Evolutionary conservation across 2,329 filamentous ascomycete species (phyloP).

Genomic region (Bretziella fagacearum): DNA sequence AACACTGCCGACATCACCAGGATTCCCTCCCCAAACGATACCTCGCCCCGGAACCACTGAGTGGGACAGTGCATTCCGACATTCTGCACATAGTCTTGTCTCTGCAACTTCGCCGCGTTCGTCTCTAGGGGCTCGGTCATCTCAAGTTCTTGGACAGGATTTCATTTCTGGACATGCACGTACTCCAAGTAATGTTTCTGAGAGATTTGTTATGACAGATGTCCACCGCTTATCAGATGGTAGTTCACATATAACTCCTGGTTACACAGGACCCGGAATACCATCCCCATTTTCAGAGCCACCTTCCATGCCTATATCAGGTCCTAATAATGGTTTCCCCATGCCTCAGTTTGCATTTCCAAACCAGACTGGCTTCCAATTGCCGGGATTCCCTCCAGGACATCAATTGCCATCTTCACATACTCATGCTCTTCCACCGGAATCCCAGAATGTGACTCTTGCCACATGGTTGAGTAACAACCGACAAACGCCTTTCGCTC

Average conservation of each 20-base stretch:
- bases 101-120: slow-evolving; percentile 4
- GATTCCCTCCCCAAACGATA: not conserved
- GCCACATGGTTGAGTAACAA: not conserved
- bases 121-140: slow-evolving; percentile 4
- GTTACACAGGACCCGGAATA: not conserved
- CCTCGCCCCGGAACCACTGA: not conserved
- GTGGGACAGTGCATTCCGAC: not conserved
- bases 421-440: not conserved
- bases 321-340: not conserved
- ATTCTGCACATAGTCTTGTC: slow-evolving; percentile 8
- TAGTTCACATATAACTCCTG: not conserved
- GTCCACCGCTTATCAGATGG: not conserved
- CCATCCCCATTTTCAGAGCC: not conserved
- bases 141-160: not conserved
- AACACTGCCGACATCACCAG: not conserved
- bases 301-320: not conserved
- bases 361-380: not conserved
- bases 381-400: not conserved
- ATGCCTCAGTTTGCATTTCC: not conserved
- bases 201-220: not conserved
- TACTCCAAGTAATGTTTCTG: slow-evolving; percentile 4
- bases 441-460: not conserved
- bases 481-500: not conserved
- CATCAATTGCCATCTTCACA: not conserved
- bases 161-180: not conserved